phyloP scores from a whole-genome alignment of 106 monocot species.

The Allium sativum region DNA sequence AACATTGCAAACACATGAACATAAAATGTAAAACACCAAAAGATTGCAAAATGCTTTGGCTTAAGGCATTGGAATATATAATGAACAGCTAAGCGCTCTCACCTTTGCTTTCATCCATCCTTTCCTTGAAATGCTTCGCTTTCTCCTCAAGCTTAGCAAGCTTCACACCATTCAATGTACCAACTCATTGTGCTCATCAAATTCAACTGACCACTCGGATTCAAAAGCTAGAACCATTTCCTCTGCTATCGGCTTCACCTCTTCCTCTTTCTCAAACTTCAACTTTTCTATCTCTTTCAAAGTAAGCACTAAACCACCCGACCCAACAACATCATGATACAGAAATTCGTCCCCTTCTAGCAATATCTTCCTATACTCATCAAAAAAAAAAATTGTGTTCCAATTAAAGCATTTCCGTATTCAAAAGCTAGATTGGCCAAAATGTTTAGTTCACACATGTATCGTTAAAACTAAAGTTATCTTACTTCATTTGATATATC shows the following conservation, averaged over 20 bases:
- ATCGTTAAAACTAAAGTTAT: too few relatives aligned
- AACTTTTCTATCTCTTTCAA: conserved; percentile 52
- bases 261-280: conserved; percentile 33
- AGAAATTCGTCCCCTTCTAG: conserved; percentile 48
- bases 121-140: conserved; percentile 26
- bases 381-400: conserved; percentile 57
- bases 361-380: conserved; percentile 58
- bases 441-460: conserved; percentile 60
- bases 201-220: conserved; percentile 37
- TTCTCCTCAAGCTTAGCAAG: conserved; percentile 19
- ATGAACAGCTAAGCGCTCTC: neutral
- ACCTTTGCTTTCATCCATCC: conserved; percentile 12
- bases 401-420: conserved; percentile 60
- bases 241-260: conserved; percentile 12
- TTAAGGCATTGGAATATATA: too few relatives aligned
- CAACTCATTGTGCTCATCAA: conserved; percentile 20
- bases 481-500: too few relatives aligned
- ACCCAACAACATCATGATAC: conserved; percentile 57
- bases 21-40: too few relatives aligned
- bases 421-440: conserved; percentile 50
- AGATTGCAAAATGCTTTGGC: too few relatives aligned
- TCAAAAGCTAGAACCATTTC: conserved; percentile 35
- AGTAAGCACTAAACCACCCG: conserved; percentile 56
- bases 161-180: conserved; percentile 17
- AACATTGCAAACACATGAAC: too few relatives aligned